phyloP scores from a whole-genome alignment of 2,329 filamentous ascomycete species.

The Stagonosporopsis rhizophila region DNA sequence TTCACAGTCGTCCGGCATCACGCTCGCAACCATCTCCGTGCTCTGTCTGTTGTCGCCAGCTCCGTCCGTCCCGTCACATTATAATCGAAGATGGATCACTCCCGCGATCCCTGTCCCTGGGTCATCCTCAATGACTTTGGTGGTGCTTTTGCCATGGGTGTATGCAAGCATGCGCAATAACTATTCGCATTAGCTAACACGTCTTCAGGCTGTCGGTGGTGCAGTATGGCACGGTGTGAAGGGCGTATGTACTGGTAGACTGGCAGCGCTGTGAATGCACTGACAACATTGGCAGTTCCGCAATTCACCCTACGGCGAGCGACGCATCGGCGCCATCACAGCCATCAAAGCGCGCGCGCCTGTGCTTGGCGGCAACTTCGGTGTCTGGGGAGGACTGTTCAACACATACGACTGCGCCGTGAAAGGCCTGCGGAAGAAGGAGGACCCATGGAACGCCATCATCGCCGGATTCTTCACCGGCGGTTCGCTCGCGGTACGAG shows the following conservation, averaged over 20 bases:
- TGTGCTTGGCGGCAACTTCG: conserved; percentile 96
- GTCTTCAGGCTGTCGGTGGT: conserved; percentile 51
- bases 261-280: not conserved
- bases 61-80: not conserved
- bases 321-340: conserved; percentile 91
- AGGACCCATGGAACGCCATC: conserved; percentile 98
- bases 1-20: conserved; percentile 22
- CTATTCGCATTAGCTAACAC: conserved; percentile 20
- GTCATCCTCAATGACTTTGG: conserved; percentile 97
- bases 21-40: conserved; percentile 45
- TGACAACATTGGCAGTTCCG: conserved; percentile 39
- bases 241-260: conserved; percentile 66
- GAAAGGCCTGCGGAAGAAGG: conserved; percentile 90
- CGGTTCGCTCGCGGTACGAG: conserved; percentile 87
- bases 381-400: conserved; percentile 96
- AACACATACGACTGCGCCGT: conserved; percentile 96
- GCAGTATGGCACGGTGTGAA: conserved; percentile 95
- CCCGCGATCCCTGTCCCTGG: conserved; percentile 95
- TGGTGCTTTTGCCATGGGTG: conserved; percentile 95
- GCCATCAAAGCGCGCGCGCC: conserved; percentile 97
- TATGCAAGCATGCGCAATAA: conserved; percentile 58
- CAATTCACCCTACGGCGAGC: conserved; percentile 76
- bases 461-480: conserved; percentile 93
- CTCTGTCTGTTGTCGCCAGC: conserved; percentile 11
- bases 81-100: conserved; percentile 78